phyloP scores from a whole-genome alignment of 257 asterid genomes.

The Buddleja alternifolia region DNA sequence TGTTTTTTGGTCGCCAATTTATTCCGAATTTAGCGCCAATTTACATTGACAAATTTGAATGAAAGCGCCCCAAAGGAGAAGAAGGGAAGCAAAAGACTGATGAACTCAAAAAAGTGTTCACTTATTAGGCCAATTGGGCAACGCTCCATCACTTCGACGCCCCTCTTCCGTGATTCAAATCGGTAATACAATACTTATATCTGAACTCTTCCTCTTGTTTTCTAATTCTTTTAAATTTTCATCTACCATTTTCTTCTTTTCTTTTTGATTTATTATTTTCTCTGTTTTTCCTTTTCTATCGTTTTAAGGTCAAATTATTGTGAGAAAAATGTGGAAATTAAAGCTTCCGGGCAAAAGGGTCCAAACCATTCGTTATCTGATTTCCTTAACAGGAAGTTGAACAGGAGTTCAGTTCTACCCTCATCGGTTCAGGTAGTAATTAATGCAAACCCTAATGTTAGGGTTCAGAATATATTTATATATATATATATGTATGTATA shows the following conservation, averaged over 20 bases:
- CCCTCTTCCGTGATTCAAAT: slow-evolving; percentile 54
- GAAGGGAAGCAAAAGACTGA: slow-evolving; percentile 16
- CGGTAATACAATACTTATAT: slow-evolving; percentile 35
- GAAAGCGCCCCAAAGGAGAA: background rate
- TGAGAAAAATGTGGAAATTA: slow-evolving; percentile 35
- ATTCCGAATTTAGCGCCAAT: slow-evolving; percentile 30
- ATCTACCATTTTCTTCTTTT: background rate
- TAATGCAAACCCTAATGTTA: background rate
- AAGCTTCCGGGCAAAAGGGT: slow-evolving; percentile 39
- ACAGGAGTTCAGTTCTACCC: slow-evolving; percentile 57
- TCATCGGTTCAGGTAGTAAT: slow-evolving; percentile 49
- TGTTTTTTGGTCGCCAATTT: slow-evolving; percentile 13
- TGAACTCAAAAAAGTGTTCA: slow-evolving; percentile 44
- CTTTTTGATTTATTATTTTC: background rate
- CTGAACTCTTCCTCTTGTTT: background rate
- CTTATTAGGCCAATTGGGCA: slow-evolving; percentile 64
- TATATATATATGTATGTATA: background rate
- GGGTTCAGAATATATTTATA: background rate
- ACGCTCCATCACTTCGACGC: slow-evolving; percentile 64
- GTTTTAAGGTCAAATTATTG: slow-evolving; percentile 38
- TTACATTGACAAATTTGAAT: background rate
- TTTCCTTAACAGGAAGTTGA: slow-evolving; percentile 64
- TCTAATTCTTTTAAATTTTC: background rate
- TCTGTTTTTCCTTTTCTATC: background rate
- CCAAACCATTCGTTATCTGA: slow-evolving; percentile 63